Evolutionary conservation across 306 rosid genomes (phyloP), one percentile per base, ranked within the genome.

Genomic region (Styphnolobium japonicum): DNA sequence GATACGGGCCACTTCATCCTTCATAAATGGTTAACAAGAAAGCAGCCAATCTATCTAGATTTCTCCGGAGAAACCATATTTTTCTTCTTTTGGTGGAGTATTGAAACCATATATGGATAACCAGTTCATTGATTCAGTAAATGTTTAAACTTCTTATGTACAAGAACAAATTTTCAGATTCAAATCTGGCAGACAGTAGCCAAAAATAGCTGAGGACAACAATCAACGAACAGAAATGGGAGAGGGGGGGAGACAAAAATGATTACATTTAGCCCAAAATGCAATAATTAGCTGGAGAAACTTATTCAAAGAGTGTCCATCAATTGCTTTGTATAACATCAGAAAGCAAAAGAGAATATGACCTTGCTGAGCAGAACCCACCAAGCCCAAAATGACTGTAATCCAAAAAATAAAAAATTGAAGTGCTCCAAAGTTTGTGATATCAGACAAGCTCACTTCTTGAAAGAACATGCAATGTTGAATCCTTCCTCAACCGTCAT

Each of bases 291-390:
- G 58, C 53, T 8, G 68, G 39, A 45, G 22, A 71, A 48, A 48
- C 56, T 71, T 21, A 22, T 40, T 19, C 33, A 25, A 75, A 43
- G 14, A 46, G 40, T 63, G 60, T 57, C 70, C 72, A 77, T 11
- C 15, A 80, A 61, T 77, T 66, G 60, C 57, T 77, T 67, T 45
- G 46, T 39, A 51, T 76, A 49, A 42, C 66, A 75, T 75, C 70
- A 65, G 31, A 69, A 71, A 25, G 36, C 45, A 46, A 31, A 48
- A 29, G 66, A 55, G 53, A 66, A 58, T 7, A 58, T 29, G n/a
- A n/a, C 69, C 57, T 70, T 51, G 72, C n/a, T 53, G 76, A 34
- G 62, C 55, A 61, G 69, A 40, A 58, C 33, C 78, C 66, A 14
- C 63, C n/a, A 46, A 48, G 33, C 65, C 78, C 43, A 73, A 73